phyloP scores from a whole-genome alignment of 805 yeast genomes.

The Candida andamanensis region DNA sequence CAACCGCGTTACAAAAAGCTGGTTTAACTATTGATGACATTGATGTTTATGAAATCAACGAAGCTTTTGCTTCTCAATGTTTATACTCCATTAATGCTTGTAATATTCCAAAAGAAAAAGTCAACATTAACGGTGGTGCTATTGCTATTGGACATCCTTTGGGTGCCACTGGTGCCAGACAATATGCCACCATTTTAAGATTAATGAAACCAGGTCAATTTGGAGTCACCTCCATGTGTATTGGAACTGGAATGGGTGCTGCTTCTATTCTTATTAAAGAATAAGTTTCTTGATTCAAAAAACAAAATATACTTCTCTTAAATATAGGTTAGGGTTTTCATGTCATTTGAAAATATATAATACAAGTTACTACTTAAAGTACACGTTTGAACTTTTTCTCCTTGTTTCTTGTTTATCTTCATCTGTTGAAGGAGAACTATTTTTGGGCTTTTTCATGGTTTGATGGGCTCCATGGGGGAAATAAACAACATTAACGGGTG shows the following conservation, averaged over 20 bases:
- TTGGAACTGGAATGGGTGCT: slow-evolving; percentile 99
- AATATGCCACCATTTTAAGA: slow-evolving; percentile 80
- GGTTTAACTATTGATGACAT: slow-evolving; percentile 63
- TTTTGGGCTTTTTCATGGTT: slow-evolving; percentile 10
- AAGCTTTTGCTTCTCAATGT: slow-evolving; percentile 96
- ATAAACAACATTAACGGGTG: slow-evolving; percentile 52
- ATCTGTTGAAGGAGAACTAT: slow-evolving; percentile 8
- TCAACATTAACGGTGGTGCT: slow-evolving; percentile 94
- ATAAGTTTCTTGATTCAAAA: slow-evolving; percentile 39
- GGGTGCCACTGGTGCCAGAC: slow-evolving; percentile 79
- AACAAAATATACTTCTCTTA: no score
- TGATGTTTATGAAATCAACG: slow-evolving; percentile 81
- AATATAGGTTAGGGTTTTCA: no score
- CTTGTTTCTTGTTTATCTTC: slow-evolving; percentile 5
- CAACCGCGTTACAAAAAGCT: slow-evolving; percentile 62
- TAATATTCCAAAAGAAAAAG: slow-evolving; percentile 55
- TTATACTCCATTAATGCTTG: slow-evolving; percentile 63
- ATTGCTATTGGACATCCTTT: slow-evolving; percentile 27
- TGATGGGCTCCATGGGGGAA: slow-evolving; percentile 54
- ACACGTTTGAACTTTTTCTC: slow-evolving; percentile 22
- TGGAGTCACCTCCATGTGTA: slow-evolving; percentile 94
- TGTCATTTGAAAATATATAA: not conserved
- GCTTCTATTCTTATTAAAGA: slow-evolving; percentile 84
- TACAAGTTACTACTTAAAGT: slow-evolving; percentile 16
- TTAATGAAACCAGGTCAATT: slow-evolving; percentile 75